Percentiles rank a stretch among this genome's conserved stretches.
Evolutionary conservation across 2,329 filamentous ascomycete species (phyloP).

Genomic region (Aureobasidium musti): DNA sequence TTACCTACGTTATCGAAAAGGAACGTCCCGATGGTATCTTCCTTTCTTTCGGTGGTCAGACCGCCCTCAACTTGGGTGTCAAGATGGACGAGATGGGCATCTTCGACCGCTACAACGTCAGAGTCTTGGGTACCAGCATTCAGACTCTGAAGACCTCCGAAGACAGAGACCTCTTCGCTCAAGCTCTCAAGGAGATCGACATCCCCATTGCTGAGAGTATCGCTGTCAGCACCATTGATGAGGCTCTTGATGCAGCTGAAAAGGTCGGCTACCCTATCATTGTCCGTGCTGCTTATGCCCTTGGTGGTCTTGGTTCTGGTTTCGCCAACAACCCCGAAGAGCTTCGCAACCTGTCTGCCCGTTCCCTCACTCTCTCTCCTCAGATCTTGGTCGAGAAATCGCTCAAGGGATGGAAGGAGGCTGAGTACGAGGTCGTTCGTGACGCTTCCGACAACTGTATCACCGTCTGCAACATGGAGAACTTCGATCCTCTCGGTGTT

Average conservation of each 20-base stretch:
- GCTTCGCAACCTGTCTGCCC: constrained; percentile 87
- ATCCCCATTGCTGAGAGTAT: constrained; percentile 97
- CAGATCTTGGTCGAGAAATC: constrained; percentile 99
- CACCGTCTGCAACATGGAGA: constrained; percentile 98
- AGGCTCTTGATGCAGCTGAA: constrained; percentile 83
- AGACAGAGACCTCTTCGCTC: constrained; percentile 93
- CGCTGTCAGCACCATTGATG: constrained; percentile 86
- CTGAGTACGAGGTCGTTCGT: constrained; percentile 97
- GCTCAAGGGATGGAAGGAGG: constrained; percentile 98
- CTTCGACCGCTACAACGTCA: constrained; percentile 93
- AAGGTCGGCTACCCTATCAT: constrained; percentile 96
- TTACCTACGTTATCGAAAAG: constrained; percentile 94
- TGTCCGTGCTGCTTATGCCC: constrained; percentile 92
- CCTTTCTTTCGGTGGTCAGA: constrained; percentile 96
- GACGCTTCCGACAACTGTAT: constrained; percentile 99
- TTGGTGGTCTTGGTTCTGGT: constrained; percentile 93
- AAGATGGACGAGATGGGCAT: constrained; percentile 96
- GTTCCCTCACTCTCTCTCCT: constrained; percentile 87
- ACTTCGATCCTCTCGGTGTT: constrained; percentile 96
- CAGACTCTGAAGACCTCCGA: constrained; percentile 92
- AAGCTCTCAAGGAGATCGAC: constrained; percentile 93
- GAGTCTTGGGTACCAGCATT: constrained; percentile 92
- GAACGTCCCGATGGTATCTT: constrained; percentile 97
- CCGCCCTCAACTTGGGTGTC: constrained; percentile 92
- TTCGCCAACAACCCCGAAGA: constrained; percentile 95